Evolutionary conservation across 345 rosid species (phyloP).

Genomic region (Lepidium sativum): DNA sequence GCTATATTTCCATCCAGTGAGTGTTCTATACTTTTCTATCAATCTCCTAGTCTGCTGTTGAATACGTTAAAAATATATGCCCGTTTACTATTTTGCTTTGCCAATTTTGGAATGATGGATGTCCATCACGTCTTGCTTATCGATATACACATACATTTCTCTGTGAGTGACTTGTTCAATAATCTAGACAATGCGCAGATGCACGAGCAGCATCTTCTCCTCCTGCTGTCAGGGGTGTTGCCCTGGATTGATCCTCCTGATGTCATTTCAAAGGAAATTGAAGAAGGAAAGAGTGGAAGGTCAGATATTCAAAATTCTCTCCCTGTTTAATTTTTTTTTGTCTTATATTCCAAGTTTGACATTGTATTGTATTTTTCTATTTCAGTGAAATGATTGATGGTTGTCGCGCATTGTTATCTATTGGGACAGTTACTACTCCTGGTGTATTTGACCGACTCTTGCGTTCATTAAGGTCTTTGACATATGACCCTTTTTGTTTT

Average conservation of each 20-base stretch:
- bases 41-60: conserved; percentile 7
- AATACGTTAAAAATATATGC: not conserved
- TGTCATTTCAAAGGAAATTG: conserved; percentile 67
- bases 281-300: conserved; percentile 91
- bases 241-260: conserved; percentile 92
- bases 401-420: conserved; percentile 82
- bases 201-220: conserved; percentile 78
- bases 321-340: conserved; percentile 20
- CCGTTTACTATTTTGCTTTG: conserved; percentile 1
- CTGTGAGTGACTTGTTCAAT: conserved; percentile 30
- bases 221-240: conserved; percentile 73
- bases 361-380: conserved; percentile 19
- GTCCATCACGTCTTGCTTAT: not conserved
- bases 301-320: conserved; percentile 22
- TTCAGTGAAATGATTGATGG: conserved; percentile 97
- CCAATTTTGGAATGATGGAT: not conserved
- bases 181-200: conserved; percentile 58
- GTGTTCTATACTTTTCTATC: conserved; percentile 19
- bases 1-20: conserved; percentile 71
- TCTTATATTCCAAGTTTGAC: conserved; percentile 14
- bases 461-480: conserved; percentile 66
- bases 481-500: not conserved
- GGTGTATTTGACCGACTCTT: conserved; percentile 67
- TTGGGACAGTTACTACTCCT: conserved; percentile 70
- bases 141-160: conserved; percentile 14